Percentiles rank a stretch among this genome's conserved stretches.
phyloP scores from a whole-genome alignment of 2,329 filamentous ascomycete genomes.

The Epichloe hybrida region DNA sequence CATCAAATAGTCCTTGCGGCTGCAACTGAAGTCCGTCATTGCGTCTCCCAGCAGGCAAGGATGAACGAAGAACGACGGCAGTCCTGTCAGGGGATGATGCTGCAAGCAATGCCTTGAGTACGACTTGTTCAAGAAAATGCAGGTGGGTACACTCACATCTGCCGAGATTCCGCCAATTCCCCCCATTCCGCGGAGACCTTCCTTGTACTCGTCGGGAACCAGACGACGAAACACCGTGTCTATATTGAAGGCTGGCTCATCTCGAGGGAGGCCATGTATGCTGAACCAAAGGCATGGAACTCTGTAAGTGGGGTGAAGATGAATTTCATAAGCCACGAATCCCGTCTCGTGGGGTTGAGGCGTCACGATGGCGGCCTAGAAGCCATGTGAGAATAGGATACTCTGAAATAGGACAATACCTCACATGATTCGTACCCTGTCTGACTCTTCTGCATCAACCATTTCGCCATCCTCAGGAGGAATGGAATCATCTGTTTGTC shows the following conservation, averaged over 20 bases:
- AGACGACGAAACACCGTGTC: constrained; percentile 59
- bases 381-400: constrained; percentile 10
- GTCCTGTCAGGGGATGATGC: constrained; percentile 70
- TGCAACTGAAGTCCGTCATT: constrained; percentile 52
- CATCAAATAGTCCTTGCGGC: constrained; percentile 60
- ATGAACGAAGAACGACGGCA: constrained; percentile 81
- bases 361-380: constrained; percentile 28
- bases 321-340: constrained; percentile 57
- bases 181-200: constrained; percentile 44
- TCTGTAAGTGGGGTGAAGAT: constrained; percentile 61
- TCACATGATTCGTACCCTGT: constrained; percentile 28
- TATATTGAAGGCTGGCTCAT: constrained; percentile 45
- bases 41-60: constrained; percentile 80
- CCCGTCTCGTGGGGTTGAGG: constrained; percentile 21
- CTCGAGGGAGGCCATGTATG: constrained; percentile 42
- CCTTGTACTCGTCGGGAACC: constrained; percentile 53
- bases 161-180: constrained; percentile 62
- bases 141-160: constrained; percentile 44
- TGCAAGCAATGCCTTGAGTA: constrained; percentile 32
- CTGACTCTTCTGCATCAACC: constrained; percentile 36
- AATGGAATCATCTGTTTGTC: constrained; percentile 8
- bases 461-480: constrained; percentile 30
- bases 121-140: background rate
- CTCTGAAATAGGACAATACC: constrained; percentile 1
- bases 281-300: constrained; percentile 67